phyloP scores from a whole-genome alignment of 1,284 basidiomycete genomes.

The Phaffia rhodozyma region DNA sequence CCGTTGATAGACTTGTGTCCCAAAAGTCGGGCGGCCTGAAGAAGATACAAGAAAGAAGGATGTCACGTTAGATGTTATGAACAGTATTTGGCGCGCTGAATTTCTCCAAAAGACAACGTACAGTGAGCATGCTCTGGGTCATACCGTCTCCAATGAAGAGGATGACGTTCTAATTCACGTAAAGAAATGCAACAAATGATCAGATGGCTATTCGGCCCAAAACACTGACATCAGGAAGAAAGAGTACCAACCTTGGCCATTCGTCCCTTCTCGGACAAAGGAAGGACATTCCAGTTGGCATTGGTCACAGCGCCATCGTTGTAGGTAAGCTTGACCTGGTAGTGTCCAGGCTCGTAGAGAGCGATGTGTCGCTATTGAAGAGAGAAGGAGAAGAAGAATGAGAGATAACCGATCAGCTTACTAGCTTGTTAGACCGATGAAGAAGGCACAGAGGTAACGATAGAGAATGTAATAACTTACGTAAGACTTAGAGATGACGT shows the following conservation, averaged over 20 bases:
- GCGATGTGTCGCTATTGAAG: neutral
- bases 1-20: slow-evolving; percentile 40
- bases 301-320: slow-evolving; percentile 24
- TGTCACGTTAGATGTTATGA: slow-evolving; percentile 1
- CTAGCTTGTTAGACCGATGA: slow-evolving; percentile 27
- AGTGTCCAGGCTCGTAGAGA: slow-evolving; percentile 27
- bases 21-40: slow-evolving; percentile 33
- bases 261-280: slow-evolving; percentile 24
- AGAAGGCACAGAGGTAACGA: slow-evolving; percentile 20
- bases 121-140: slow-evolving; percentile 31
- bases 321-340: slow-evolving; percentile 24
- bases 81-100: slow-evolving; percentile 12
- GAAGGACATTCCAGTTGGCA: slow-evolving; percentile 33
- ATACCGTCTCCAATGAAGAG: slow-evolving; percentile 36
- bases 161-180: slow-evolving; percentile 28
- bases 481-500: slow-evolving; percentile 35
- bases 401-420: slow-evolving; percentile 26
- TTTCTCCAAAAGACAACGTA: neutral
- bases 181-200: too few species aligned
- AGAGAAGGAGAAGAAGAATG: slow-evolving; percentile 22
- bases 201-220: too few species aligned
- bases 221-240: too few species aligned
- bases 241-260: slow-evolving; percentile 26
- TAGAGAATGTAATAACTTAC: slow-evolving; percentile 24
- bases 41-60: slow-evolving; percentile 16